phyloP scores from a whole-genome alignment of 164 flowering plant species.

The Chimonanthus praecox region DNA sequence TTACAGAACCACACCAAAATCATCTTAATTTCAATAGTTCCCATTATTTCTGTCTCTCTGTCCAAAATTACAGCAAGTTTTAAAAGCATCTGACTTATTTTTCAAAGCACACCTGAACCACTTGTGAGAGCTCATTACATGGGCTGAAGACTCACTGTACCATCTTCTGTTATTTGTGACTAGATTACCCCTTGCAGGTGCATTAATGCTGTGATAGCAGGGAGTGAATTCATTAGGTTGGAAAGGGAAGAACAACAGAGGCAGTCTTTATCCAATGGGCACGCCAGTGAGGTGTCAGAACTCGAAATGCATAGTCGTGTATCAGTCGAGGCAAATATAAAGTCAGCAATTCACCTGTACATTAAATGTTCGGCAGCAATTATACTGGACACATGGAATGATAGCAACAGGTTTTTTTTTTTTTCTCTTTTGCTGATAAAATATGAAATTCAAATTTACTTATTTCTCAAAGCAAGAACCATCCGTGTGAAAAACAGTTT shows the following conservation, averaged over 20 bases:
- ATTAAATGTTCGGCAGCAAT: slow-evolving; percentile 70
- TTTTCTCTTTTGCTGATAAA: no score
- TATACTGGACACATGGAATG: slow-evolving; percentile 74
- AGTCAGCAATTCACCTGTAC: slow-evolving; percentile 72
- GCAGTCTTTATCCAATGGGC: slow-evolving; percentile 52
- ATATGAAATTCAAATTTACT: neutral
- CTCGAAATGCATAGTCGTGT: slow-evolving; percentile 41
- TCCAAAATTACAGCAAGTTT: no score
- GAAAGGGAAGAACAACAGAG: slow-evolving; percentile 70
- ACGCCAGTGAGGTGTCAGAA: slow-evolving; percentile 40
- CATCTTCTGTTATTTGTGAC: neutral
- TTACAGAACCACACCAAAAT: neutral
- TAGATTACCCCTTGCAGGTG: slow-evolving; percentile 55
- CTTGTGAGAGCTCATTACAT: neutral
- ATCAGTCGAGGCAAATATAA: slow-evolving; percentile 67
- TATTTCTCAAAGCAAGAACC: neutral
- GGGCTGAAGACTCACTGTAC: neutral
- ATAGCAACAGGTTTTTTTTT: slow-evolving; percentile 56
- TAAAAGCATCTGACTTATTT: no score
- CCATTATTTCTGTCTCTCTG: no score
- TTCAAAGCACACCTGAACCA: neutral
- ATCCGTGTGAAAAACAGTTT: neutral
- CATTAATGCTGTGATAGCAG: slow-evolving; percentile 85
- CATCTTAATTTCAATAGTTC: neutral
- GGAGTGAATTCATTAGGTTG: slow-evolving; percentile 74